These are phyloP conservation scores for Botryotinia globosa DNA, from an alignment of 2,329 filamentous ascomycete genomes.

Conservation along the genomic window DNA sequence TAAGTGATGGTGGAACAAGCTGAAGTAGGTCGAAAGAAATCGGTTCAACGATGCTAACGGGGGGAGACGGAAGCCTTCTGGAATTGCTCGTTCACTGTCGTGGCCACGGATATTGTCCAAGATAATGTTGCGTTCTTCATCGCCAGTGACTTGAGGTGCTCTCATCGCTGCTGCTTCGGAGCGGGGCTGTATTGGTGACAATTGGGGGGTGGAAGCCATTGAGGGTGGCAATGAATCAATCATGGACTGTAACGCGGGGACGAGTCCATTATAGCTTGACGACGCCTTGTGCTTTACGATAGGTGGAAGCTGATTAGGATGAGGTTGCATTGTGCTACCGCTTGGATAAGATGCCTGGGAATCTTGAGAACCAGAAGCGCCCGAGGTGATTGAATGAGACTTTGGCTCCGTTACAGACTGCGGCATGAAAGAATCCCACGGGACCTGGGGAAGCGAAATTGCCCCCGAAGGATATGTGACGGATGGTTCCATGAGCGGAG, in stretches of 20 bases:
- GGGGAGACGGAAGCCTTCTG: slow-evolving; percentile 87
- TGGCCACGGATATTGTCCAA: slow-evolving; percentile 80
- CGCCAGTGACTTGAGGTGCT: slow-evolving; percentile 76
- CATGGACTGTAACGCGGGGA: slow-evolving; percentile 68
- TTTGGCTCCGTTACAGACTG: slow-evolving; percentile 68
- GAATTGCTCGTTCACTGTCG: slow-evolving; percentile 78
- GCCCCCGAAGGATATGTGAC: slow-evolving; percentile 75
- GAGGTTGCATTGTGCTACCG: slow-evolving; percentile 55
- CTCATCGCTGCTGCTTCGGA: slow-evolving; percentile 53
- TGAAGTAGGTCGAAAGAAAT: slow-evolving; percentile 94
- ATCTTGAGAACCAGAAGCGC: slow-evolving; percentile 66
- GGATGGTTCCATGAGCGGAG: slow-evolving; percentile 72
- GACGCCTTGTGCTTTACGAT: slow-evolving; percentile 61
- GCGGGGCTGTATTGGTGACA: slow-evolving; percentile 68
- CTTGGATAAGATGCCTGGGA: slow-evolving; percentile 62
- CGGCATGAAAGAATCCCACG: slow-evolving; percentile 87
- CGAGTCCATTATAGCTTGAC: slow-evolving; percentile 56
- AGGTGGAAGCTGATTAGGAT: slow-evolving; percentile 62
- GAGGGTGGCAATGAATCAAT: slow-evolving; percentile 69
- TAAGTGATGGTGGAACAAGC: slow-evolving; percentile 92
- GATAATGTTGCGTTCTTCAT: slow-evolving; percentile 82
- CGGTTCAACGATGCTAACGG: slow-evolving; percentile 78
- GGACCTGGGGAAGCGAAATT: slow-evolving; percentile 79
- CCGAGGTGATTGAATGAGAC: slow-evolving; percentile 69
- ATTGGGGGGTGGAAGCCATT: slow-evolving; percentile 66